Evolutionary conservation across 176 grass and related monocot species (phyloP).

Genomic region (Paspalum notatum): DNA sequence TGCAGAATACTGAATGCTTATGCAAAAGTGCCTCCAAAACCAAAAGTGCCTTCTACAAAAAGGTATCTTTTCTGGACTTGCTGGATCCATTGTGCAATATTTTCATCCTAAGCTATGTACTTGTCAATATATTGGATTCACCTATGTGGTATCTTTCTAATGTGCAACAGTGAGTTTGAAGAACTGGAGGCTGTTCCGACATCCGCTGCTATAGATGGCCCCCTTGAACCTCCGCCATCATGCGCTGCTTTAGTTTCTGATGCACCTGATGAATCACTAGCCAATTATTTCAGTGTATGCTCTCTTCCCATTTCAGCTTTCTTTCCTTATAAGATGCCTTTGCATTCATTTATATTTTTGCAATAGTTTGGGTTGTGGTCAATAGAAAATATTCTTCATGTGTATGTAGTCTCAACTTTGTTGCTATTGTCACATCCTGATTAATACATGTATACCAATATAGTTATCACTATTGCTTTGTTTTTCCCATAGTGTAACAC

Average conservation of each 20-base stretch:
- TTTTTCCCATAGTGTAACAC: not conserved
- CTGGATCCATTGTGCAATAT: not conserved
- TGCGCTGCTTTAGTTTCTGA: conserved; percentile 42
- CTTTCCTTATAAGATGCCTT: not conserved
- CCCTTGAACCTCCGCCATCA: conserved; percentile 60
- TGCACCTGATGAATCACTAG: conserved; percentile 61
- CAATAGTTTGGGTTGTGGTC: not conserved
- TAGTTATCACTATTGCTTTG: not conserved
- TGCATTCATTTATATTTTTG: not conserved
- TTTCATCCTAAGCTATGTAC: not conserved
- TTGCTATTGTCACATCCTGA: not conserved
- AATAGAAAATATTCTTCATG: conserved; percentile 27
- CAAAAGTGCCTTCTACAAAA: conserved; percentile 70
- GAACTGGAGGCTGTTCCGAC: conserved; percentile 81
- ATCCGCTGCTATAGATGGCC: conserved; percentile 72
- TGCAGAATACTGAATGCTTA: conserved; percentile 93
- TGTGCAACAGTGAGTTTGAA: conserved; percentile 67
- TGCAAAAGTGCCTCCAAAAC: conserved; percentile 80
- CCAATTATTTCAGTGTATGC: conserved; percentile 68
- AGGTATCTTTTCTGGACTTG: conserved; percentile 50
- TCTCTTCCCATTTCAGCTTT: conserved; percentile 15
- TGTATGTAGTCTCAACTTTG: conserved; percentile 16
- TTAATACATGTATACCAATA: conserved; percentile 24
- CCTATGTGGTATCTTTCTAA: conserved; percentile 9
- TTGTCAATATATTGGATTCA: conserved; percentile 7